Percentiles rank a stretch among this genome's conserved stretches.
Conservation (phyloP, 306 rosid species). For the Dalbergia oliveri region DNA sequence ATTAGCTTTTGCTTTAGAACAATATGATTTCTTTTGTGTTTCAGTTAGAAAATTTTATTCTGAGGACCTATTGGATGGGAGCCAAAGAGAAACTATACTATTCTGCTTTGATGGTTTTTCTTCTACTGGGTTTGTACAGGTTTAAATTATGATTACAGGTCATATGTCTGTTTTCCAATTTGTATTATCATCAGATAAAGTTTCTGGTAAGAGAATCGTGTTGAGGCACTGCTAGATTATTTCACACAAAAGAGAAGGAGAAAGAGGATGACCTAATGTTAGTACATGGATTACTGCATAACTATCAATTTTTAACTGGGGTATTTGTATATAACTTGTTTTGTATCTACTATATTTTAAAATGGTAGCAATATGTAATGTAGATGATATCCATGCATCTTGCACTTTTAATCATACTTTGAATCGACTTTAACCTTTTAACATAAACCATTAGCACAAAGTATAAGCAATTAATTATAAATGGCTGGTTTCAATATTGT, state of each 20-base stretch:
- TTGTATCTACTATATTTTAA: background rate
- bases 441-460: background rate
- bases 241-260: too few relatives aligned
- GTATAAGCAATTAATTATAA: background rate
- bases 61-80: constrained; percentile 37
- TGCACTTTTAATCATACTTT: background rate
- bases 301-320: background rate
- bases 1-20: background rate
- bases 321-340: background rate
- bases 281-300: background rate
- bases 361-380: background rate
- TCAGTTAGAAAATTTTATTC: constrained; percentile 34
- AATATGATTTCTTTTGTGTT: background rate
- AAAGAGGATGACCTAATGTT: background rate
- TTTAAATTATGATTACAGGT: constrained; percentile 24
- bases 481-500: background rate
- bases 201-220: background rate
- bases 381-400: constrained; percentile 3
- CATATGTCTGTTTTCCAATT: constrained; percentile 27
- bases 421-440: background rate
- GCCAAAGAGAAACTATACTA: constrained; percentile 27
- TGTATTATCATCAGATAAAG: constrained; percentile 4
- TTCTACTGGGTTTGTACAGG: constrained; percentile 29
- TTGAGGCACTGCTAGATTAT: too few relatives aligned
- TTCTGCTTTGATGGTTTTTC: constrained; percentile 41